Base-by-base conservation (phyloP, 148 eudicot species). In the Persicaria tinctoria region DNA sequence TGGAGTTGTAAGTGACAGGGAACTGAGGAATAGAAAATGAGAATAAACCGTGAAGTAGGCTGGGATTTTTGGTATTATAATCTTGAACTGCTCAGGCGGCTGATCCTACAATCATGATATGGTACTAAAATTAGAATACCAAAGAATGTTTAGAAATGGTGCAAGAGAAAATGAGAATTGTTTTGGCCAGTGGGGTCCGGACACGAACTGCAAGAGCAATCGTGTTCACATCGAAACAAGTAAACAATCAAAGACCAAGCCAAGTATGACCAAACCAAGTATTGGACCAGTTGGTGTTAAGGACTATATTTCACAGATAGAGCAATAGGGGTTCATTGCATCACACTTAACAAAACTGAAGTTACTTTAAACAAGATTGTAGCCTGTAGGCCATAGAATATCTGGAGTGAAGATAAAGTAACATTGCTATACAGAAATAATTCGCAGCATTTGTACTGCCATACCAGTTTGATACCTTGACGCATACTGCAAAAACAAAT, bases 1-100 rank as follows among this genome's bases (percentile, higher is more conserved):
- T 60, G 66, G 11, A 60, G 11, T 4, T 66, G 69, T 66, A 66
- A 5, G 0, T 64, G 18, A 41, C 70, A 38, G 41, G 47, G 4
- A 18, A 3, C 32, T 27, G 13, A 11, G 12, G 2, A 48, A 11
- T 53, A 69, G 64, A 5, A 38, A 76, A 23, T 38, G 76, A 38
- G 66, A 73, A 73, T 86, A 60, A 83, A 94, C 98, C 82, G 98
- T 91, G 81, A 94, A 94, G 86, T 94, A 94, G 74, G 98, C 96
- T 66, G 97, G 97, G 78, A 94, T 91, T 85, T 85, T 94, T 46
- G 97, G 98, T 79, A 94, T 94, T 76, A 70, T 79, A 77, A 94
- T 91, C 84, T 86, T 90, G 95, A 94, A 94, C 73, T 94, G 98
- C 80, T 78, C 88, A 53, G 97, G 86, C 80, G 89, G 76, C 75